Base-by-base conservation (phyloP, 768 basidiomycete genomes). In the Naganishia onofrii region DNA sequence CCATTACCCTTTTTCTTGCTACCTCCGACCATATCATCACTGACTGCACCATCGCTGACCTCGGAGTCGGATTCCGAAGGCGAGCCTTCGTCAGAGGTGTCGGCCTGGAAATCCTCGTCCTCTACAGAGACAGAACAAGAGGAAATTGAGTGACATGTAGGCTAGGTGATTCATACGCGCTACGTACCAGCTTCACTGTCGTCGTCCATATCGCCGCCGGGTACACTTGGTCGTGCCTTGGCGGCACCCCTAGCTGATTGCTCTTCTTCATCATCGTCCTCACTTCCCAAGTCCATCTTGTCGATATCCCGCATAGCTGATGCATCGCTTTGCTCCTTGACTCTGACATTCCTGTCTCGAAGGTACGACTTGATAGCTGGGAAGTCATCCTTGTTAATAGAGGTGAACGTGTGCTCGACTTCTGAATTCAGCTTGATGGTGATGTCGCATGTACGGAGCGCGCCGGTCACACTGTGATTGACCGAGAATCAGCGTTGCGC, bases 291-390 rank as follows among this genome's bases (percentile, higher is more conserved):
- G 85, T 79, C 80, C 81, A 91, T 81, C 75, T 90, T 84, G 71
- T 91, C 83, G 34, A 79, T 76, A 34, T 77, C 79, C 32, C 71
- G 73, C 76, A 76, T 93, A 88, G 23, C 76, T 46, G 44, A 88
- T 88, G 96, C 94, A 17, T 90, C 89, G 87, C 93, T 92, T 86
- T 95, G 93, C 80, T 92, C 95, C 87, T 96, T 96, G 73, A 95
- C 86, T 75, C 88, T 87, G 74, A 98, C 87, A 81, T 93, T 94
- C 85, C 96, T 95, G 32, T 90, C 88, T 75, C 88, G 88, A 74
- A 99, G 82, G 80, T 91, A 98, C 26, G 86, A 84, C 76, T 93
- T 91, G 36, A 91, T 90, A 17, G 87, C 85, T 70, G 90, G 90
- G 73, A 93, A 89, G 77, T 99, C 96, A 78, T 97, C 95, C 82